Evolutionary conservation across 257 asterid genomes (phyloP).

Genomic region (Buddleja alternifolia): DNA sequence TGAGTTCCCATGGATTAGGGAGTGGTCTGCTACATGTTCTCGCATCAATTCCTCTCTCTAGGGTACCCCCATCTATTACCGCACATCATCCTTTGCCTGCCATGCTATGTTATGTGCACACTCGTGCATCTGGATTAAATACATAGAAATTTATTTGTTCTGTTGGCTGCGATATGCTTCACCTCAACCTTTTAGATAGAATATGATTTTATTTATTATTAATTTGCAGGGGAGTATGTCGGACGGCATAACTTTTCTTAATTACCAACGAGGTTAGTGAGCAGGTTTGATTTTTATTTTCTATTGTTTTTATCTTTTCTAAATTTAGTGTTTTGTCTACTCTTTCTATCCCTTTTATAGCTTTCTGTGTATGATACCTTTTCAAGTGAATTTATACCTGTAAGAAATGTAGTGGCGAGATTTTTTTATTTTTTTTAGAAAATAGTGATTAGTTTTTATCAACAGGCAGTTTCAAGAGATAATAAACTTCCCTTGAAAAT

Average conservation of each 20-base stretch:
- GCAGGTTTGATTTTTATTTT: constrained; percentile 20
- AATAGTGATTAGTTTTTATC: not conserved
- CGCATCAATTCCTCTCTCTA: not conserved
- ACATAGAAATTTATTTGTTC: not conserved
- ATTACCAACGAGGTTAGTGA: constrained; percentile 54
- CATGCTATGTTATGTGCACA: not conserved
- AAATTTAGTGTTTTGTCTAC: not conserved
- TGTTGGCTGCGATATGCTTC: not conserved
- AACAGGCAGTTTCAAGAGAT: not conserved
- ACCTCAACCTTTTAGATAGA: constrained; percentile 10
- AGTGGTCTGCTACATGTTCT: not conserved
- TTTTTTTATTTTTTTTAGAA: too few species aligned
- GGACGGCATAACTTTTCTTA: constrained; percentile 40
- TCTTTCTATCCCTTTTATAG: not conserved
- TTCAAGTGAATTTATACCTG: constrained; percentile 10
- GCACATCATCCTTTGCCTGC: not conserved
- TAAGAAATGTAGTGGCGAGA: constrained; percentile 25
- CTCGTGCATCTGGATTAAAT: constrained; percentile 18
- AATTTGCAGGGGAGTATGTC: constrained; percentile 48
- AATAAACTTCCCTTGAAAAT: not conserved
- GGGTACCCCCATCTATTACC: not conserved
- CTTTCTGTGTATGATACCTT: constrained; percentile 10
- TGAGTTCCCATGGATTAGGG: not conserved
- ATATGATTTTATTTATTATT: constrained; percentile 24
- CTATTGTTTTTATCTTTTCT: constrained; percentile 8